Evolutionary conservation across 495 filamentous ascomycete species (phyloP), one percentile per base, ranked within the genome.

Genomic region (Amphirosellinia nigrospora): DNA sequence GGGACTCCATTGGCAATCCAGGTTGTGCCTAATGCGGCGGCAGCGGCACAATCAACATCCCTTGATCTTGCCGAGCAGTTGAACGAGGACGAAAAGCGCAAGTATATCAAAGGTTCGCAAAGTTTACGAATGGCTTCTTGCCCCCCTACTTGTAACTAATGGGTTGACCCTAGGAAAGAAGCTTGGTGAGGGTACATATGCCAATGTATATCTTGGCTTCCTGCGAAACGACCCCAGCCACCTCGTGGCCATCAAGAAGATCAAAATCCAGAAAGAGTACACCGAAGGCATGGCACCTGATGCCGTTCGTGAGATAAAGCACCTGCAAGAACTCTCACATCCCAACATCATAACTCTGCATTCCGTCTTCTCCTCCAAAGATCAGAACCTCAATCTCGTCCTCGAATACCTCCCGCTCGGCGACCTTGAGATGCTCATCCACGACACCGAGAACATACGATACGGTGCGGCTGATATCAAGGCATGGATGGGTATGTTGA

Each of bases 401-500:
- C 86, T 99, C 62, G 96, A 99, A 80, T 97, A 91, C 76, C 87
- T 98, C 2, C 96, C 96, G 1, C 84, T 89, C 2, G 96, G 96
- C 58, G 94, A 98, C 81, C 86, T 99, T 21, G 94, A 98, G 78
- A 91, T 92, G 87, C 88, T 99, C 48, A 97, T 98, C 77, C 91
- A 90, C 74, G 93, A 98, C 78, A 87, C 83, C 23, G 87, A 93
- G 55, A 79, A 81, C 32, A 90, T 97, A 50, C 85, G 88, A 45
- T 86, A 86, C 73, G 83, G 84, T 72, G 79, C 88, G 28, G 92
- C 92, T 13, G 95, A 99, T 78, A 91, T 99, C 75, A 99, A 99
- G 77, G 92, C 94, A 30, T 99, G 96, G 96, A 96, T 97, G 91
- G 93, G 91, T 41, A 98, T 98, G 96, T 88, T 98, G 15, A 84